A percentile compares a stretch with the other conserved stretches of the same genome.
phyloP scores from a whole-genome alignment of 768 basidiomycete species.

The Boletus rex-veris region DNA sequence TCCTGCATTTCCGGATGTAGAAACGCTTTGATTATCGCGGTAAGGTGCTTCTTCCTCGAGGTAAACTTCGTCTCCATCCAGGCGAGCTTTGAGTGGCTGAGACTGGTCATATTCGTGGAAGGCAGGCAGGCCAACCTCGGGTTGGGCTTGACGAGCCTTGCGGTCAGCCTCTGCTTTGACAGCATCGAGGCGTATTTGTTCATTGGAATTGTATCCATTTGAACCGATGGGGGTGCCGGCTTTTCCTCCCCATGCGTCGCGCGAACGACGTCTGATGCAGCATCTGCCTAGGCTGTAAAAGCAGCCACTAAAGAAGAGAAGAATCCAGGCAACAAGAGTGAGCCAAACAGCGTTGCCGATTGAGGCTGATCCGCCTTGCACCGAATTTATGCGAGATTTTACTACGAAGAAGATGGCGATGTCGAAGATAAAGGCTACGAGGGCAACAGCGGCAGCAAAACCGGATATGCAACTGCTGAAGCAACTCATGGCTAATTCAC shows the following conservation, averaged over 20 bases:
- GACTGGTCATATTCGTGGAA: conserved; percentile 62
- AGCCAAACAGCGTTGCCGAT: conserved; percentile 93
- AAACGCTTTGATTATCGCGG: conserved; percentile 29
- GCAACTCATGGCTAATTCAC: conserved; percentile 82
- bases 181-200: conserved; percentile 76
- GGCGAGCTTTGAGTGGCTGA: conserved; percentile 61
- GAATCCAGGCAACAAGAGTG: conserved; percentile 78
- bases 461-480: conserved; percentile 79
- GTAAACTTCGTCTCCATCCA: conserved; percentile 56
- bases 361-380: conserved; percentile 68
- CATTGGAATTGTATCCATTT: conserved; percentile 40
- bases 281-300: conserved; percentile 83
- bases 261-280: conserved; percentile 61
- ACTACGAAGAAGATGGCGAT: conserved; percentile 87
- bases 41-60: conserved; percentile 46
- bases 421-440: conserved; percentile 92
- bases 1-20: conserved; percentile 18
- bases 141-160: conserved; percentile 59
- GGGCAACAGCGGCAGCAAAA: conserved; percentile 71
- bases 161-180: conserved; percentile 85
- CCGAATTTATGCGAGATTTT: conserved; percentile 73
- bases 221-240: conserved; percentile 27
- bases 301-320: conserved; percentile 89
- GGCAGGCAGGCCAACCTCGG: conserved; percentile 69
- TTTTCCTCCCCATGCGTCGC: conserved; percentile 38